These are phyloP conservation scores for Kalmusia sp. DNA, from an alignment of 2,329 filamentous ascomycete genomes.

Conservation along the genomic window DNA sequence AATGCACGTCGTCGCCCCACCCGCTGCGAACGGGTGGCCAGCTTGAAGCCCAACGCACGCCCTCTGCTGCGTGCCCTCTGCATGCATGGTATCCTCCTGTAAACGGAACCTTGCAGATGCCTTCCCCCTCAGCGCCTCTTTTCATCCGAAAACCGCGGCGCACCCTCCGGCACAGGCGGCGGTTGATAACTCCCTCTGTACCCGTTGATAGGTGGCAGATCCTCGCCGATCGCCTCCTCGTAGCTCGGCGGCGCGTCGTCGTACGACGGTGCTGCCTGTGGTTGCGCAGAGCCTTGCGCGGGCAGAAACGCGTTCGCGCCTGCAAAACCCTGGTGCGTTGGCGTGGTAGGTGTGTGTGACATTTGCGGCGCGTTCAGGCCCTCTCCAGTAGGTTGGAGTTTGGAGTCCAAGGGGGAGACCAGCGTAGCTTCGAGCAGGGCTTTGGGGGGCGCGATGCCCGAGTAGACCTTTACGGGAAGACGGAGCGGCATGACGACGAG, in stretches of 20 bases:
- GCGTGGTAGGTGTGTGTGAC: conserved; percentile 32
- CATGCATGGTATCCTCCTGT: not conserved
- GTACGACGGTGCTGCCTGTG: conserved; percentile 52
- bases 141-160: conserved; percentile 45
- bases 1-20: not conserved
- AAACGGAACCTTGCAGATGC: not conserved
- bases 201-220: conserved; percentile 75
- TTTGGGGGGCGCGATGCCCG: conserved; percentile 82
- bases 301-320: conserved; percentile 27
- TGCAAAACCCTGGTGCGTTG: conserved; percentile 30
- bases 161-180: conserved; percentile 48
- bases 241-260: conserved; percentile 94
- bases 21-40: conserved; percentile 1
- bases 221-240: conserved; percentile 87
- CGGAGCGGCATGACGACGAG: conserved; percentile 79
- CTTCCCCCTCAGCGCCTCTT: conserved; percentile 37
- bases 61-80: not conserved
- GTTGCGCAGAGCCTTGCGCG: conserved; percentile 24
- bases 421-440: conserved; percentile 74
- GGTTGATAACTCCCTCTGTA: conserved; percentile 70
- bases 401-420: conserved; percentile 22
- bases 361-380: conserved; percentile 21
- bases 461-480: conserved; percentile 82
- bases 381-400: conserved; percentile 11
- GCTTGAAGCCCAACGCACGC: not conserved